phyloP scores from a whole-genome alignment of 2,329 filamentous ascomycete genomes.

The Pseudogymnoascus sp. region DNA sequence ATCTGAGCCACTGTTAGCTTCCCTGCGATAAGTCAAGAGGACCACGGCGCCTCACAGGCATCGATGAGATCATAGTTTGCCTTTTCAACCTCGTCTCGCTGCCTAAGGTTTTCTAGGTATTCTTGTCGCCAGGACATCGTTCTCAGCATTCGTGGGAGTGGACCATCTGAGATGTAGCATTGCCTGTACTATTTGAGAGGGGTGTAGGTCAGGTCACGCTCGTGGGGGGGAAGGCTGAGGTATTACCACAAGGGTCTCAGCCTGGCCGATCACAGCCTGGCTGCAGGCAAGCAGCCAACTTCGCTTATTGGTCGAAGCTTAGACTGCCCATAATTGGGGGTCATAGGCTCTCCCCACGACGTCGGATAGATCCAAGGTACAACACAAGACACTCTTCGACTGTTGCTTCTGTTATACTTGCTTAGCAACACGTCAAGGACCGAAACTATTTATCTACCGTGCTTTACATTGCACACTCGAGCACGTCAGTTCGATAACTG shows the following conservation, averaged over 20 bases:
- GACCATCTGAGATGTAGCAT: neutral
- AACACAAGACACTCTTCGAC: conserved; percentile 1
- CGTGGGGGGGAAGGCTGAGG: conserved; percentile 4
- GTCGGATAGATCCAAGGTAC: conserved; percentile 4
- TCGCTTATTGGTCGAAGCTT: conserved; percentile 7
- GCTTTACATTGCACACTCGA: neutral
- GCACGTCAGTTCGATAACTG: neutral
- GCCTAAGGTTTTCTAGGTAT: conserved; percentile 67
- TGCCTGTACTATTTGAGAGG: neutral
- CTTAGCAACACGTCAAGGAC: neutral
- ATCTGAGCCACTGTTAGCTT: conserved; percentile 37
- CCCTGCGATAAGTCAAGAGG: conserved; percentile 14
- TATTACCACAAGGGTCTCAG: conserved; percentile 2
- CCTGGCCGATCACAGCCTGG: neutral
- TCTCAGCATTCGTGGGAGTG: conserved; percentile 12
- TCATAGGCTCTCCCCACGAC: conserved; percentile 9
- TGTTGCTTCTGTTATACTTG: conserved; percentile 6
- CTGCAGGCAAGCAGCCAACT: neutral
- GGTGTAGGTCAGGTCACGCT: neutral
- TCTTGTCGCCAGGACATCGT: conserved; percentile 61
- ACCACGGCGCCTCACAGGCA: conserved; percentile 54
- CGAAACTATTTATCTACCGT: neutral
- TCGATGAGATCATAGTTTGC: conserved; percentile 62
- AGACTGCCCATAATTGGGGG: conserved; percentile 7
- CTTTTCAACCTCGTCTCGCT: conserved; percentile 62